These are phyloP conservation scores for Citrullus colocynthis DNA, from an alignment of 306 rosid genomes.

Conservation along the genomic window DNA sequence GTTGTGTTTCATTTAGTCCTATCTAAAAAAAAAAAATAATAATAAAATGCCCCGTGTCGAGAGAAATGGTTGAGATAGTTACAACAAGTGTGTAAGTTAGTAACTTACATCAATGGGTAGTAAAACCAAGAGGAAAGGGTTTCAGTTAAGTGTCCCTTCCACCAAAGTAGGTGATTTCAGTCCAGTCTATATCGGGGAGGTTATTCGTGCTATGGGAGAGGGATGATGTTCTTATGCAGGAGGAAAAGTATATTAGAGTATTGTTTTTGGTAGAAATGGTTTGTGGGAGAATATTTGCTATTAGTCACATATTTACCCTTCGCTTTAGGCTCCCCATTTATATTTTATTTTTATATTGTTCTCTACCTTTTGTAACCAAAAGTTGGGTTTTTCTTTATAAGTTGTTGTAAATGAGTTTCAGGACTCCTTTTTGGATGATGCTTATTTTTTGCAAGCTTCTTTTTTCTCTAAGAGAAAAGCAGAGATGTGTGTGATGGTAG, in stretches of 20 bases:
- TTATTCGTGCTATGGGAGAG: background rate
- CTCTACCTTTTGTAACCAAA: background rate
- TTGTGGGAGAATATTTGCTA: background rate
- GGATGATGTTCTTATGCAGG: no score
- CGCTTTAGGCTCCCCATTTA: background rate
- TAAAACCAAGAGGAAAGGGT: background rate
- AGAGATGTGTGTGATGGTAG: background rate
- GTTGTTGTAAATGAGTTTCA: background rate
- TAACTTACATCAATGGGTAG: background rate
- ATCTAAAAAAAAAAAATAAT: no score
- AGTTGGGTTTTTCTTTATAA: background rate
- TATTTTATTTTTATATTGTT: no score
- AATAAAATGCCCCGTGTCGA: no score
- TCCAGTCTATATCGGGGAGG: background rate
- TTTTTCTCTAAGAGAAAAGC: no score
- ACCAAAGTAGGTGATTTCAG: no score
- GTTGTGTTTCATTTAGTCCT: no score
- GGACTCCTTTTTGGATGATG: background rate
- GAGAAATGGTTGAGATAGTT: background rate
- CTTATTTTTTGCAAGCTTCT: background rate
- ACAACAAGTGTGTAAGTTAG: background rate
- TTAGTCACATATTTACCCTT: background rate
- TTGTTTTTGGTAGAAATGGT: background rate
- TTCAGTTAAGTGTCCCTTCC: no score
- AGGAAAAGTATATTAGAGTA: no score